Percentiles rank a stretch among this genome's conserved stretches.
These are phyloP conservation scores for Stachybotrys elegans DNA, from an alignment of 2,329 filamentous ascomycete species.

Conservation along the genomic window DNA sequence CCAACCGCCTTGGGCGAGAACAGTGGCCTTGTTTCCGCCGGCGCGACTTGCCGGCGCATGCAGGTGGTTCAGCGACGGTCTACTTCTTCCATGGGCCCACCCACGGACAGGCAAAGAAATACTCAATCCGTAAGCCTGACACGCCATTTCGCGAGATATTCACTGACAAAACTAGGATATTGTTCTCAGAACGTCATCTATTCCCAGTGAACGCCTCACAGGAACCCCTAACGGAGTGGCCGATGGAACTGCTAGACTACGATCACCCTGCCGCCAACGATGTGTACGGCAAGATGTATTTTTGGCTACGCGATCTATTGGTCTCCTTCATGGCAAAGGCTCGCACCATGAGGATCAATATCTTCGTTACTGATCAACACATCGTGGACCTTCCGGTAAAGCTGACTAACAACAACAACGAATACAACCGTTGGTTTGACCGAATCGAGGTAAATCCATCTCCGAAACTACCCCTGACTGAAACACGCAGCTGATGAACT, in stretches of 20 bases:
- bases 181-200: background rate
- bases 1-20: background rate
- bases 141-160: too few relatives aligned
- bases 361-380: too few relatives aligned
- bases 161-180: conserved; percentile 11
- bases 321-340: conserved; percentile 13
- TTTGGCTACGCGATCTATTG: conserved; percentile 16
- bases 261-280: conserved; percentile 14
- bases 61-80: conserved; percentile 16
- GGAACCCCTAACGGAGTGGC: conserved; percentile 22
- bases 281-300: conserved; percentile 22
- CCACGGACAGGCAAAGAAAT: conserved; percentile 9
- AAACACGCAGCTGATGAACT: background rate
- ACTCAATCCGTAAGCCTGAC: conserved; percentile 16
- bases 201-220: conserved; percentile 7
- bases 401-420: background rate
- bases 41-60: conserved; percentile 9
- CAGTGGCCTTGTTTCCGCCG: conserved; percentile 12
- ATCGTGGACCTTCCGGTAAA: too few relatives aligned
- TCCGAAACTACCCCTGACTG: background rate
- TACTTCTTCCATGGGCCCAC: conserved; percentile 17
- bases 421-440: conserved; percentile 5
- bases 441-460: conserved; percentile 12
- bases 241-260: conserved; percentile 18
- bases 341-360: too few relatives aligned